phyloP scores from a whole-genome alignment of 140 eudicot genomes.

The Senecio squalidus region DNA sequence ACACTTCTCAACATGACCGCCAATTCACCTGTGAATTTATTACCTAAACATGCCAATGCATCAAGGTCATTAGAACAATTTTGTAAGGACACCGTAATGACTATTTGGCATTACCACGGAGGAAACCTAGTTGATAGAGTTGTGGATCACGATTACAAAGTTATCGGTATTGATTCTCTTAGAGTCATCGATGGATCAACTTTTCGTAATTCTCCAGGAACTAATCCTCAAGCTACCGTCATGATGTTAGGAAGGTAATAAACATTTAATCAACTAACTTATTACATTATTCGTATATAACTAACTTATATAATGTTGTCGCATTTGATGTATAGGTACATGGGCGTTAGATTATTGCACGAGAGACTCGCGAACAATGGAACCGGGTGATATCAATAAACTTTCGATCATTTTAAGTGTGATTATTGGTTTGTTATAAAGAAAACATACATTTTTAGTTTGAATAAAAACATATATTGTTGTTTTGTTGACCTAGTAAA shows the following conservation, averaged over 20 bases:
- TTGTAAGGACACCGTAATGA: constrained; percentile 86
- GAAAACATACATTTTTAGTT: not conserved
- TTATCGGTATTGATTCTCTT: constrained; percentile 60
- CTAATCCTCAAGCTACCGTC: constrained; percentile 98
- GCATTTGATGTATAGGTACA: constrained; percentile 52
- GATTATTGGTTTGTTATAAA: constrained; percentile 4
- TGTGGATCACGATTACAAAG: constrained; percentile 76
- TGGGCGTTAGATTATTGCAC: constrained; percentile 68
- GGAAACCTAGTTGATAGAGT: constrained; percentile 75
- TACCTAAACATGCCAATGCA: constrained; percentile 67
- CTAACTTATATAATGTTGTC: not conserved
- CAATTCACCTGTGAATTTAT: constrained; percentile 52
- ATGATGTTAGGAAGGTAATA: constrained; percentile 89
- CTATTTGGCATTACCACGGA: constrained; percentile 96
- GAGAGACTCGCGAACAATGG: constrained; percentile 41
- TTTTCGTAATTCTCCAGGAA: constrained; percentile 73
- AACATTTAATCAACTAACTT: not conserved
- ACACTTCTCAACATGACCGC: constrained; percentile 78
- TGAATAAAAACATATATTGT: not conserved
- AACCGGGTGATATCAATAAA: constrained; percentile 3
- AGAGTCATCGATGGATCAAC: constrained; percentile 94
- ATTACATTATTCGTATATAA: not conserved
- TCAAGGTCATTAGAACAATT: constrained; percentile 71
- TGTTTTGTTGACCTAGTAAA: constrained; percentile 20
- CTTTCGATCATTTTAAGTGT: not conserved